A percentile compares a stretch with the other conserved stretches of the same genome.
Conservation (phyloP, 106 monocot genomes). For the Cymbidium sinense region DNA sequence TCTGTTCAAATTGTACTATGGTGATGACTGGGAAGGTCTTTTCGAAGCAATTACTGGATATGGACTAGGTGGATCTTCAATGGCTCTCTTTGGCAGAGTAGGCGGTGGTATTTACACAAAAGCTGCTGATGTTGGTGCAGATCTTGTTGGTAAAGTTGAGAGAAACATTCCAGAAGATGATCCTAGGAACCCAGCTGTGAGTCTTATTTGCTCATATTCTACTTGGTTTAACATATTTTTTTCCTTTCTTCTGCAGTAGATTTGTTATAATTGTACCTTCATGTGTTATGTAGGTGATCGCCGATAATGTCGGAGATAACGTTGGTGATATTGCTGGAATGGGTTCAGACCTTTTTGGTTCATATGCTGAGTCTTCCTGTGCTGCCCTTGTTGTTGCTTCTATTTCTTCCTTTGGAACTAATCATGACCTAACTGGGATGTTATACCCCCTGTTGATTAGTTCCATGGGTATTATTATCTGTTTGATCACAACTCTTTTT, state of each 20-base stretch:
- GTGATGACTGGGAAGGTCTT: constrained; percentile 71
- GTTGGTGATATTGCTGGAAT: constrained; percentile 78
- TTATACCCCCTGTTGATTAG: constrained; percentile 59
- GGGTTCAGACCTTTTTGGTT: constrained; percentile 76
- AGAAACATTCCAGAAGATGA: constrained; percentile 80
- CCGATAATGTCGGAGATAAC: constrained; percentile 74
- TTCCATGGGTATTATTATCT: constrained; percentile 56
- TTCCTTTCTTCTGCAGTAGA: not conserved
- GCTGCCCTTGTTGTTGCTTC: constrained; percentile 69
- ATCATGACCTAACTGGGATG: constrained; percentile 64
- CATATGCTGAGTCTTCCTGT: constrained; percentile 68
- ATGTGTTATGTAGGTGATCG: constrained; percentile 45
- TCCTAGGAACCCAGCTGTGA: constrained; percentile 71
- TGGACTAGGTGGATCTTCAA: constrained; percentile 73
- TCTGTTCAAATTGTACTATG: constrained; percentile 59
- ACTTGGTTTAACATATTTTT: not conserved
- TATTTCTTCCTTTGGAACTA: constrained; percentile 64
- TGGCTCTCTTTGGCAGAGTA: constrained; percentile 74
- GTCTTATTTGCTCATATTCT: constrained; percentile 1
- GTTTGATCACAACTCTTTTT: constrained; percentile 63
- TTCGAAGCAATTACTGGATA: constrained; percentile 72
- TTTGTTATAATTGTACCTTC: no score
- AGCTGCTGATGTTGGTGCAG: constrained; percentile 80
- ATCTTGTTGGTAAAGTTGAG: constrained; percentile 77
- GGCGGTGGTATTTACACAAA: constrained; percentile 75